phyloP scores from a whole-genome alignment of 2,329 filamentous ascomycete genomes.

The Sordariomycetes sp. region DNA sequence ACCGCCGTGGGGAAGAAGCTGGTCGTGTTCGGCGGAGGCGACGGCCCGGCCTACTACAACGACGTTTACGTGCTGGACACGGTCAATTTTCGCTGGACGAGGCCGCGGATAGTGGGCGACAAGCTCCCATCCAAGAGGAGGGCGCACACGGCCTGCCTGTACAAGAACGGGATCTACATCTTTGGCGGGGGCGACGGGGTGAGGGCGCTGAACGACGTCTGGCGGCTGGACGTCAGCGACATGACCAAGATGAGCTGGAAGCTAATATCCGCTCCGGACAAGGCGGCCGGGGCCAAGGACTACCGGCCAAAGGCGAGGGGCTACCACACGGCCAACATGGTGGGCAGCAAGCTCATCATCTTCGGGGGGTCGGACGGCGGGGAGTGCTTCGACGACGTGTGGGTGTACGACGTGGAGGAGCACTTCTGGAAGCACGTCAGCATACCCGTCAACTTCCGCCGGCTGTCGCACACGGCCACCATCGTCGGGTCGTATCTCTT shows the following conservation, averaged over 20 bases:
- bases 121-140: conserved; percentile 50
- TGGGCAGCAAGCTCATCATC: conserved; percentile 62
- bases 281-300: conserved; percentile 21
- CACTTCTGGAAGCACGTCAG: conserved; percentile 49
- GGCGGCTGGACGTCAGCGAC: conserved; percentile 62
- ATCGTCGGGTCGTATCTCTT: conserved; percentile 64
- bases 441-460: conserved; percentile 52
- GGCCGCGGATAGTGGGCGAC: conserved; percentile 50
- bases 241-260: conserved; percentile 61
- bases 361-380: conserved; percentile 62
- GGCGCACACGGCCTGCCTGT: conserved; percentile 62
- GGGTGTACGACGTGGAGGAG: conserved; percentile 61
- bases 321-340: conserved; percentile 67
- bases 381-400: conserved; percentile 65
- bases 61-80: conserved; percentile 66
- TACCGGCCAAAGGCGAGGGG: conserved; percentile 53
- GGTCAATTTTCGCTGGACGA: conserved; percentile 57
- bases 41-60: conserved; percentile 63
- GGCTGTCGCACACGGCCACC: conserved; percentile 59
- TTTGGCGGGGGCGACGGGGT: conserved; percentile 64
- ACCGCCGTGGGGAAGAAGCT: conserved; percentile 64
- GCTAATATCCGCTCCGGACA: conserved; percentile 44
- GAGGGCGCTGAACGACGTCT: conserved; percentile 62
- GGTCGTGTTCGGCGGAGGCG: conserved; percentile 60
- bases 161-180: conserved; percentile 63